Evolutionary conservation across 2,329 filamentous ascomycete genomes (phyloP).

Genomic region (Aspergillus fumigatus): DNA sequence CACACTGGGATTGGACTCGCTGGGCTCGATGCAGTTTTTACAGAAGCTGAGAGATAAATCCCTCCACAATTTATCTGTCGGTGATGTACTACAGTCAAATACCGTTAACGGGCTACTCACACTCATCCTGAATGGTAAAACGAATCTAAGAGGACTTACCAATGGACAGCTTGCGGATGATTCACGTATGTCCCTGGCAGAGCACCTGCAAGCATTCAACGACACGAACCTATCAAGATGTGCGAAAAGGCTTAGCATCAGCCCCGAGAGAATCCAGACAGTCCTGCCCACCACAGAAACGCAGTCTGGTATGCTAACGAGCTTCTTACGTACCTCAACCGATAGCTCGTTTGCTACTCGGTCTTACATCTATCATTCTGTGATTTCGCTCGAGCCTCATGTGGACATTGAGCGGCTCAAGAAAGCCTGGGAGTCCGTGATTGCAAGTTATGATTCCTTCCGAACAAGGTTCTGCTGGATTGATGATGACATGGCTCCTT

Average conservation of each 20-base stretch:
- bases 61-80: conserved; percentile 20
- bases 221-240: conserved; percentile 13
- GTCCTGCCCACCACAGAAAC: conserved; percentile 32
- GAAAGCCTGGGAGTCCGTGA: conserved; percentile 21
- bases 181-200: neutral
- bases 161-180: neutral
- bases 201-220: conserved; percentile 15
- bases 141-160: neutral
- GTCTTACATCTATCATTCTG: conserved; percentile 31
- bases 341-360: conserved; percentile 11
- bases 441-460: conserved; percentile 28
- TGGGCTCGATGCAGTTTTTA: conserved; percentile 32
- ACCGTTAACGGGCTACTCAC: conserved; percentile 23
- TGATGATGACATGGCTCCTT: conserved; percentile 32
- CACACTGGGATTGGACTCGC: conserved; percentile 32
- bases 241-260: conserved; percentile 15
- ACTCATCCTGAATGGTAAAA: conserved; percentile 2
- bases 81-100: conserved; percentile 26
- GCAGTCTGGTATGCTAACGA: conserved; percentile 33
- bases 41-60: conserved; percentile 26
- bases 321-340: conserved; percentile 24
- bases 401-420: conserved; percentile 21
- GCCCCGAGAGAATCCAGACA: conserved; percentile 18
- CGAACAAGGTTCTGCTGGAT: conserved; percentile 29
- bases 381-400: conserved; percentile 20